Evolutionary conservation across 305 asterid species (phyloP), one percentile per base, ranked within the genome.

Genomic region (Fraxinus xanthoxyloides): DNA sequence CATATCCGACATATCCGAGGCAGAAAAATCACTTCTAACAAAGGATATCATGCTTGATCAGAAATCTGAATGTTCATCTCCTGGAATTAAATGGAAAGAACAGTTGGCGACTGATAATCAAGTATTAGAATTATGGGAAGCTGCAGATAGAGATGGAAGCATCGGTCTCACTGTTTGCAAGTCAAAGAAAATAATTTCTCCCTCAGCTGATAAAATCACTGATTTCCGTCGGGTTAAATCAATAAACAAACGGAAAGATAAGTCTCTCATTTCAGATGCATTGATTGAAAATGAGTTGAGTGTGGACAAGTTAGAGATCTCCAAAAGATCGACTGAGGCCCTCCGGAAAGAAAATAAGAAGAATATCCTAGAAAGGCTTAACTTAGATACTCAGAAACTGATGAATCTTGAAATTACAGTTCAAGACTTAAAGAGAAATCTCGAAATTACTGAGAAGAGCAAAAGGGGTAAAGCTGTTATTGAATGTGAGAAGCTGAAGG

Each of bases 11-110:
- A 89, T 90, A 86, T 84, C 87, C 3, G 98, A 91, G 89, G 93
- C 83, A 32, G 98, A 93, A 40, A 89, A 77, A 19, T 84, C 89
- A 61, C 91, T 92, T 75, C 75, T 93, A 87, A 90, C 98, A 23
- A 97, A 97, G 85, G 99, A 97, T 79, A 97, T 97, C 4, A 87
- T 94, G 89, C 99, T 97, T 76, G 99, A 97, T 86, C 98, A 92
- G 85, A 73, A 84, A 76, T 93, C 98, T 3, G 97, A 93, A 73
- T 87, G 92, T 85, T 91, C 99, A 13, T 87, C 97, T 23, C 83
- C 88, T 77, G 87, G 89, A 81, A 85, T 82, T 88, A 89, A 90
- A 87, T 87, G 85, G 87, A 90, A 89, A 85, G 93, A 90, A 82
- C 89, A 87, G 46, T 82, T 46, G 72, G 90, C 82, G 30, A 72